A percentile compares a stretch with the other conserved stretches of the same genome.
phyloP scores from a whole-genome alignment of 768 basidiomycete genomes.

The Amylocystis lapponica region DNA sequence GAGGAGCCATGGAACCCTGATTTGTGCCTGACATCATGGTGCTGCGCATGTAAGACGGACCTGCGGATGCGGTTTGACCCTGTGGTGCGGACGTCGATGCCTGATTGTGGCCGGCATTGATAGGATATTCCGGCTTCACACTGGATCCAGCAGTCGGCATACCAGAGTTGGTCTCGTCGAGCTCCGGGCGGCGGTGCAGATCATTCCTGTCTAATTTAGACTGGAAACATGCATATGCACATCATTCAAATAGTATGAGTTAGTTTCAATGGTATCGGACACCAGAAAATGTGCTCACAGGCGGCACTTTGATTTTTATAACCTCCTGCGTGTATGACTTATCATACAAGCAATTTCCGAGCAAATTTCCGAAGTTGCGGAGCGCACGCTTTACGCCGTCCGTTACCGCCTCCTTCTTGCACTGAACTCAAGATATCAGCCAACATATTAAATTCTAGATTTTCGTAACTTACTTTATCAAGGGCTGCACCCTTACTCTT shows the following conservation, averaged over 20 bases:
- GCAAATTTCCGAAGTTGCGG: conserved; percentile 87
- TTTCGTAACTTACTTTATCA: conserved; percentile 85
- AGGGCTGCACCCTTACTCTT: conserved; percentile 81
- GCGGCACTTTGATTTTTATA: conserved; percentile 78
- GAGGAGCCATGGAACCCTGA: not conserved
- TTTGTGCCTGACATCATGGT: too few species aligned
- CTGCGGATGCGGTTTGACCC: conserved; percentile 19
- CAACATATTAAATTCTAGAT: too few species aligned
- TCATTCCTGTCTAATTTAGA: conserved; percentile 63
- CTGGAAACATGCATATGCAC: conserved; percentile 29
- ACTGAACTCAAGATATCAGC: conserved; percentile 57
- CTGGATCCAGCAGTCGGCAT: too few species aligned
- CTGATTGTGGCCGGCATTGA: too few species aligned
- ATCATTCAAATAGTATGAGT: too few species aligned
- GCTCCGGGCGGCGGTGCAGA: conserved; percentile 68
- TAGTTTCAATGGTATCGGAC: conserved; percentile 1
- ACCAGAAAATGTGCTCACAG: conserved; percentile 43
- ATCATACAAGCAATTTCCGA: conserved; percentile 98
- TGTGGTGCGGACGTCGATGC: conserved; percentile 13
- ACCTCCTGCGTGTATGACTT: conserved; percentile 83
- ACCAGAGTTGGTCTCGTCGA: too few species aligned
- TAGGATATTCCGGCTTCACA: too few species aligned
- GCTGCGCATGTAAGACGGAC: conserved; percentile 37
- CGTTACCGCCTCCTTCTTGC: conserved; percentile 97
- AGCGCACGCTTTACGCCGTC: conserved; percentile 90